phyloP scores from a whole-genome alignment of 257 asterid genomes.

The Knoxia roxburghii region DNA sequence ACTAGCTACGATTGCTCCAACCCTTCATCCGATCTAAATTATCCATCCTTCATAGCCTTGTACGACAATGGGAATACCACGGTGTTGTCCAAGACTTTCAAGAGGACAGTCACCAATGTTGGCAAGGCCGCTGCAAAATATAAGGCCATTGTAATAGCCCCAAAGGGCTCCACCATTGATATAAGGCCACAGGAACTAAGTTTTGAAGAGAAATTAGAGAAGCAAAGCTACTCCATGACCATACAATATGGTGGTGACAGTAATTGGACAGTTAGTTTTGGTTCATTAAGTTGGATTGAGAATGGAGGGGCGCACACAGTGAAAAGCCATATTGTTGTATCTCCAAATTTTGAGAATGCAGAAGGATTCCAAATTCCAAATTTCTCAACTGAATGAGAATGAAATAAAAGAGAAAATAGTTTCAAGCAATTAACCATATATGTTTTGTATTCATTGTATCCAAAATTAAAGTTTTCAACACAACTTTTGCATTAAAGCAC shows the following conservation, averaged over 20 bases:
- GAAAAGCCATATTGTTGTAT: neutral
- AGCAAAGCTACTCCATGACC: slow-evolving; percentile 1
- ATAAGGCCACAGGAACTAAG: neutral
- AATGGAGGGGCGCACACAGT: neutral
- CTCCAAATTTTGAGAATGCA: too few relatives aligned
- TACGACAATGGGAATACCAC: neutral
- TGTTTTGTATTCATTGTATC: too few relatives aligned
- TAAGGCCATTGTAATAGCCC: neutral
- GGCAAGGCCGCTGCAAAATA: slow-evolving; percentile 3
- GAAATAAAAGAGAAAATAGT: too few relatives aligned
- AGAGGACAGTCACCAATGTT: neutral
- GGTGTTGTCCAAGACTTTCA: neutral
- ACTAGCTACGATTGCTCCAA: slow-evolving; percentile 5
- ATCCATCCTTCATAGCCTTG: slow-evolving; percentile 3
- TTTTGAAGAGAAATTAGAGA: neutral
- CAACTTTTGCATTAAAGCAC: too few relatives aligned
- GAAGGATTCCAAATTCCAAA: too few relatives aligned
- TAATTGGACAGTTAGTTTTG: neutral
- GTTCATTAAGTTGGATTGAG: slow-evolving; percentile 4
- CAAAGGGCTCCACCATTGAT: neutral
- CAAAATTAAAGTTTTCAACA: too few relatives aligned
- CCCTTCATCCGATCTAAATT: slow-evolving; percentile 9
- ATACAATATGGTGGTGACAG: neutral
- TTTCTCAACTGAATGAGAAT: neutral
- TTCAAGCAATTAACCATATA: too few relatives aligned